Evolutionary conservation across 2,329 filamentous ascomycete genomes (phyloP), one percentile per base, ranked within the genome.

Genomic region (Fusarium vanettenii): DNA sequence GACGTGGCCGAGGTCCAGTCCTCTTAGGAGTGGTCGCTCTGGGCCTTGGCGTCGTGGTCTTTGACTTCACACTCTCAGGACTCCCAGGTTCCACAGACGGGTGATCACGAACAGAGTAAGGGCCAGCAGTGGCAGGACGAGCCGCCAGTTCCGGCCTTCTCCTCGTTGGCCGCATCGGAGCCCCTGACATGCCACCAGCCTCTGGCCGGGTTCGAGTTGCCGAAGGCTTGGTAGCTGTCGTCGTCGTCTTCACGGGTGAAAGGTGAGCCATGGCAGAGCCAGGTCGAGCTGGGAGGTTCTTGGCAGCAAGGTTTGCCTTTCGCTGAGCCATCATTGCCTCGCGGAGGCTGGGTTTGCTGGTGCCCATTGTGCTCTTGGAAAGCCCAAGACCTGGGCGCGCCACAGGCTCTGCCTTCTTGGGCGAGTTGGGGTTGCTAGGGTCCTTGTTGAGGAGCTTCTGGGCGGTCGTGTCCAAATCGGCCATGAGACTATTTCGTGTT

Each of bases 251-350:
- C 45, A 85, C 84, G 2, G 89, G 89, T 6, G 90, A 89, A 66
- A 92, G 87, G 43, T 89, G 85, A 14, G 91, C 87, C 91, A 92
- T 92, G 64, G 91, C 90, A 37, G 90, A 92, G 11, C 89, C 90
- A 2, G 91, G 91, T 10, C 91, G 85, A 27, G 86, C 80, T 13
- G 89, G 90, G 2, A 91, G 81, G 63, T 87, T 89, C 61, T 80
- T 82, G 37, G 86, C 80, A 39, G 87, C 84, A 76, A 90, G 76
- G 6, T 85, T 80, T 29, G 89, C 90, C 78, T 87, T 94, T 84
- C 95, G 95, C 80, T 96, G 93, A 7, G 95, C 95, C 79, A 95
- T 85, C 87, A 98, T 95, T 5, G 94, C 88, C 78, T 98, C 95
- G 73, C 94, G 92, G 29, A 98, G 84, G 13, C 93, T 94, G 13